phyloP scores from a whole-genome alignment of 345 rosid species.

The Turritis glabra region DNA sequence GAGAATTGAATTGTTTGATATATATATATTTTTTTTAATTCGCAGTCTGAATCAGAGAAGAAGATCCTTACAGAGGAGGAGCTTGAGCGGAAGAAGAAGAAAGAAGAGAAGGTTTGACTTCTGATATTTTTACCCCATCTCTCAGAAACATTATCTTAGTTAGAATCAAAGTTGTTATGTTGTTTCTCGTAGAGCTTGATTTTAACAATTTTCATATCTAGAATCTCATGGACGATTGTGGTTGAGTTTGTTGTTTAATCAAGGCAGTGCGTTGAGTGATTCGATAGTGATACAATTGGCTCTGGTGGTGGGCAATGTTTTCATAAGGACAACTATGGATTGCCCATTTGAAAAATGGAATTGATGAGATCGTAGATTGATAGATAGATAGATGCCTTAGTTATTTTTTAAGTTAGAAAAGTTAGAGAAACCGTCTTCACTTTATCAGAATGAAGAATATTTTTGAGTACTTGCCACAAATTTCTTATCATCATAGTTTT shows the following conservation, averaged over 20 bases:
- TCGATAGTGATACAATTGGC: slow-evolving; percentile 17
- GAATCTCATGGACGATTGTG: slow-evolving; percentile 9
- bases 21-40: slow-evolving; percentile 26
- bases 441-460: not conserved
- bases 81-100: slow-evolving; percentile 85
- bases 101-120: slow-evolving; percentile 73
- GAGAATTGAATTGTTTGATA: slow-evolving; percentile 3
- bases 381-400: not conserved
- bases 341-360: not conserved
- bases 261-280: not conserved
- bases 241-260: not conserved
- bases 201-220: not conserved
- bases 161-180: not conserved
- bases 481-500: not conserved
- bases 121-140: not conserved
- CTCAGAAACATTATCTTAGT: not conserved
- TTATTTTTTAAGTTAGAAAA: not conserved
- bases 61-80: slow-evolving; percentile 66
- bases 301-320: not conserved
- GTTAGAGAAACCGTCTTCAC: not conserved
- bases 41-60: slow-evolving; percentile 57
- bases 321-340: not conserved
- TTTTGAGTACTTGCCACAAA: not conserved
- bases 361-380: not conserved
- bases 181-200: not conserved